Percentiles rank a stretch among this genome's conserved stretches.
These are phyloP conservation scores for Ceratocystis alfenasii DNA, from an alignment of 2,329 filamentous ascomycete species.

Conservation along the genomic window DNA sequence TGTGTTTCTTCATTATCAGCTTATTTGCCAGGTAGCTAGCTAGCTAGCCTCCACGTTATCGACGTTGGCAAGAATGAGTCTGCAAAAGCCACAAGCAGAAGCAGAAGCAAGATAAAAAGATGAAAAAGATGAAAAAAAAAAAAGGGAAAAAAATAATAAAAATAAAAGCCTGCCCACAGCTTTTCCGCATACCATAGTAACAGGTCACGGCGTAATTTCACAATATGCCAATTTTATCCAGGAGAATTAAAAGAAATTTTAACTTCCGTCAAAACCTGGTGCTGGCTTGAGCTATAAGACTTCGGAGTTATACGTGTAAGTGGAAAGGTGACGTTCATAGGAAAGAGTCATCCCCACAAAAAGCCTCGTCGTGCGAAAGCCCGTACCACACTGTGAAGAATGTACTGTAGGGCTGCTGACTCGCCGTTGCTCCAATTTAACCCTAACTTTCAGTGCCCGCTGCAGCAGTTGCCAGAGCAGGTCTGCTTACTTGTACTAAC, in stretches of 20 bases:
- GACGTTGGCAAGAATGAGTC: too few relatives aligned
- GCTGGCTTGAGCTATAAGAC: constrained; percentile 8
- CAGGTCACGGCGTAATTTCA: constrained; percentile 5
- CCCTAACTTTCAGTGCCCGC: background rate
- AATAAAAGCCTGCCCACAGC: background rate
- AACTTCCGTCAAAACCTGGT: constrained; percentile 9
- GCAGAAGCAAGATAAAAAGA: background rate
- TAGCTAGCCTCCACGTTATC: too few relatives aligned
- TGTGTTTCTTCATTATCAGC: too few relatives aligned
- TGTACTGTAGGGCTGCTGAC: background rate
- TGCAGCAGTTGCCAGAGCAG: background rate
- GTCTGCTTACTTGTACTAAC: background rate
- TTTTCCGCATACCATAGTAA: background rate
- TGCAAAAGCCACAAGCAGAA: background rate
- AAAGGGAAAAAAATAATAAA: background rate
- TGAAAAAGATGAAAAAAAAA: background rate
- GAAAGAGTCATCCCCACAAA: background rate
- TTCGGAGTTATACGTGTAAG: constrained; percentile 16
- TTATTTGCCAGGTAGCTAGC: too few relatives aligned
- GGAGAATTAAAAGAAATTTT: background rate
- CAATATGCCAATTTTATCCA: background rate
- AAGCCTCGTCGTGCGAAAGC: background rate
- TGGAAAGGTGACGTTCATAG: constrained; percentile 15
- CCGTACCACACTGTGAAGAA: background rate
- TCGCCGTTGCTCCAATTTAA: background rate